Evolutionary conservation across 2,329 filamentous ascomycete genomes (phyloP).

Genomic region (Trichoderma sp.): DNA sequence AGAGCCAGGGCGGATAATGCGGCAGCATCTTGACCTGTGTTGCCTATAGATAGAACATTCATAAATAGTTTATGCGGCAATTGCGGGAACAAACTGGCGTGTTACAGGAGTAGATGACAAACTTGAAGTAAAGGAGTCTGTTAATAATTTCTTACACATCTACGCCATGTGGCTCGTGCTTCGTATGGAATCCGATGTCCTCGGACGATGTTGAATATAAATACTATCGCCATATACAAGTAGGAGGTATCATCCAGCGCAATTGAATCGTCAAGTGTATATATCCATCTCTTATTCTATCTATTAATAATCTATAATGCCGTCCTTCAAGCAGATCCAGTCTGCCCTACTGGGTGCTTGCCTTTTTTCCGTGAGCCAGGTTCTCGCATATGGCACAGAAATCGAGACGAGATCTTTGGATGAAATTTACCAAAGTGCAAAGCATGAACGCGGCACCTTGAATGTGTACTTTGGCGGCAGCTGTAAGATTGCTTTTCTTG

Average conservation of each 20-base stretch:
- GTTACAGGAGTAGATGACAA: not conserved
- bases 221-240: not conserved
- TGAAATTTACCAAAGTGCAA: not conserved
- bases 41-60: not conserved
- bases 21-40: no score
- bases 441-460: not conserved
- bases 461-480: conserved; percentile 5
- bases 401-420: not conserved
- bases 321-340: not conserved
- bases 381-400: not conserved
- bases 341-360: not conserved
- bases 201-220: not conserved
- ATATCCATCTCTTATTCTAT: not conserved
- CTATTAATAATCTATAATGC: not conserved
- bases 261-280: not conserved
- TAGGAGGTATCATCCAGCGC: not conserved
- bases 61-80: not conserved
- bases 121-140: not conserved
- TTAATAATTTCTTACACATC: not conserved
- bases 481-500: not conserved
- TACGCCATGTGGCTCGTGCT: not conserved
- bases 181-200: not conserved
- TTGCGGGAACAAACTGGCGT: not conserved
- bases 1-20: not conserved
- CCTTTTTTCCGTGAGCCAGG: not conserved